Base-by-base conservation (phyloP, 2,329 filamentous ascomycete genomes). In the Pseudogymnoascus sp. region DNA sequence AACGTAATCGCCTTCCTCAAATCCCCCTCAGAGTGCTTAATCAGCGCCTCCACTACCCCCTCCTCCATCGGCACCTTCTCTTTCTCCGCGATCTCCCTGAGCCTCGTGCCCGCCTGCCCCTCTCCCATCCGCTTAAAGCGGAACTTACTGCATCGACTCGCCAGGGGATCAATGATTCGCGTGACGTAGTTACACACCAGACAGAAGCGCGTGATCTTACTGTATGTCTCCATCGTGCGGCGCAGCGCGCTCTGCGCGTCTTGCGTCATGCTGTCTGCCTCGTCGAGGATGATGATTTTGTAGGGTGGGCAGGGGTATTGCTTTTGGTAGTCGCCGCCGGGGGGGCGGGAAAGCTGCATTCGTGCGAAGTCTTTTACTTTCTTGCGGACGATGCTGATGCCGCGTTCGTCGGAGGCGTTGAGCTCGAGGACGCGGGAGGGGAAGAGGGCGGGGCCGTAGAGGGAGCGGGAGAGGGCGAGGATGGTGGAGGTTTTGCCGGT, bases 171-270 rank as follows among this genome's bases (percentile, higher is more conserved):
- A 71, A 99, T 99, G 73, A 99, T 99, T 65, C 95, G 83, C 3
- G 95, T 97, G 54, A 99, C 95, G 72, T 99, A 99, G 77, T 99
- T 99, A 78, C 96, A 99, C 64, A 97, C 93, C 45, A 99, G 81
- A 73, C 95, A 97, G 76, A 99, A 99, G 12, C 95, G 84, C 1
- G 95, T 99, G 77, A 97, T 97, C 72, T 92, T 93, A 75, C 86
- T 90, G 77, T 97, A 97, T 54, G 92, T 96, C 78, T 99, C 95
- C 95, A 99, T 99, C 1, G 95, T 99, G 63, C 96, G 84, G 68
- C 95, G 84, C 64, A 99, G 81, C 4, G 96, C 95, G 65, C 87
- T 90, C 79, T 99, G 95, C 11, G 95, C 95, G 77, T 99, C 96
- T 76, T 97, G 93, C 40, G 95, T 99, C 93, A 99, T 97, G 69